Evolutionary conservation across 352 stramenopile species (phyloP), one percentile per base, ranked within the genome.

Genomic region (Blastocystis sp.): DNA sequence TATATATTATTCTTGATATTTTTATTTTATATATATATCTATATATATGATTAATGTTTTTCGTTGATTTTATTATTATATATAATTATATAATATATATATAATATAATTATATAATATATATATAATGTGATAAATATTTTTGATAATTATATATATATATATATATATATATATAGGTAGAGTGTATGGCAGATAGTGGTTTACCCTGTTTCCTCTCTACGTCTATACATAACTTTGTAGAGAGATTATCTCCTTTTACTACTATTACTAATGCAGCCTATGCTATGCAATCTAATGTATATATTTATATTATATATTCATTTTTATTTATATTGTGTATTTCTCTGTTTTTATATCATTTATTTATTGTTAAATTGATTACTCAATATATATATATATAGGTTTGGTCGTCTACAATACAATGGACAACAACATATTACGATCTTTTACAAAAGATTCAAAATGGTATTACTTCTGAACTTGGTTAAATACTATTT

Each of bases 391-490:
- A n/a, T n/a, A n/a, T n/a, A n/a, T n/a, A n/a, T n/a, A n/a, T n/a
- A n/a, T n/a, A n/a, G n/a, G n/a, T n/a, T n/a, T n/a, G n/a, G 9
- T 27, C 40, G 27, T 2, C 16, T 68, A 6, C 5, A 23, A 1
- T 49, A 70, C 13, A 46, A 64, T 16, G 7, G 27, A 5, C 37
- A 69, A 16, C 62, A 68, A 2, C 55, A 21, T 23, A 71, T 58
- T 32, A 69, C 65, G 1, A 44, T 25, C 19, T n/a, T 46, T 10
- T 72, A 72, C 44, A 64, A 72, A 57, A 77, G 49, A 72, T 80
- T 64, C 78, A 79, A 55, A 86, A 75, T 68, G 75, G 79, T 43
- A 88, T 85, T 23, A 65, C 67, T 36, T 66, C 55, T 33, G 32
- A 68, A n/a, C n/a, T n/a, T n/a, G n/a, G n/a, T n/a, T n/a, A n/a